Evolutionary conservation across 1,139 yeast genomes (phyloP).

Genomic region (Geotrichum europaeum): DNA sequence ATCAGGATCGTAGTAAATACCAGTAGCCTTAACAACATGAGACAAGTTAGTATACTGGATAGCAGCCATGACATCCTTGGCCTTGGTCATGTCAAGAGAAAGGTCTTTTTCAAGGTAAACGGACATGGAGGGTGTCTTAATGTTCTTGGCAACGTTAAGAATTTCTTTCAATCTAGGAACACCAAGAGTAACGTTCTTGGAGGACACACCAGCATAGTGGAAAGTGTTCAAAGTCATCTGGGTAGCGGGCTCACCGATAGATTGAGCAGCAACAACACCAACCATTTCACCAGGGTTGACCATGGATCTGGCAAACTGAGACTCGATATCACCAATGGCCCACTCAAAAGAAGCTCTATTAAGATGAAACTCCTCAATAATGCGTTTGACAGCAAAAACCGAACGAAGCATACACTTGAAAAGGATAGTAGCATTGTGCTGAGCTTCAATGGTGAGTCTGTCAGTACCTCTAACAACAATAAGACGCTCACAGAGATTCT

Average conservation of each 20-base stretch:
- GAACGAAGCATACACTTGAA: conserved; percentile 92
- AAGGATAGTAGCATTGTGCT: conserved; percentile 81
- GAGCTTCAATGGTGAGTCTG: conserved; percentile 72
- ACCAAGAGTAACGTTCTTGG: conserved; percentile 98
- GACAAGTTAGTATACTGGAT: conserved; percentile 93
- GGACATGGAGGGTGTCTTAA: conserved; percentile 96
- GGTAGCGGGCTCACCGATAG: conserved; percentile 99
- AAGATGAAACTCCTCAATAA: conserved; percentile 82
- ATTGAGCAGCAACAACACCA: conserved; percentile 98
- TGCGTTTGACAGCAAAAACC: conserved; percentile 83
- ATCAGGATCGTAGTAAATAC: conserved; percentile 96
- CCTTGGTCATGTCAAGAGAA: conserved; percentile 84
- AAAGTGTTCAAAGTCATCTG: conserved; percentile 98
- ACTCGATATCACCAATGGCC: conserved; percentile 90
- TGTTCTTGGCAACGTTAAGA: conserved; percentile 94
- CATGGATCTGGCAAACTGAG: conserved; percentile 85
- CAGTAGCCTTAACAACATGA: conserved; percentile 96
- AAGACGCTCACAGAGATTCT: conserved; percentile 58
- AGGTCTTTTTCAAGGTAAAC: conserved; percentile 77
- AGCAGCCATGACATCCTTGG: conserved; percentile 92
- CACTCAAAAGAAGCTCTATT: conserved; percentile 87
- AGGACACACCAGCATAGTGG: conserved; percentile 99
- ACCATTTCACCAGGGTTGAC: conserved; percentile 99
- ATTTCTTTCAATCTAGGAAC: conserved; percentile 99
- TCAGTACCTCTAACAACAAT: conserved; percentile 81